Conservation (phyloP, 352 stramenopile genomes). For the Lagenidium giganteum region DNA sequence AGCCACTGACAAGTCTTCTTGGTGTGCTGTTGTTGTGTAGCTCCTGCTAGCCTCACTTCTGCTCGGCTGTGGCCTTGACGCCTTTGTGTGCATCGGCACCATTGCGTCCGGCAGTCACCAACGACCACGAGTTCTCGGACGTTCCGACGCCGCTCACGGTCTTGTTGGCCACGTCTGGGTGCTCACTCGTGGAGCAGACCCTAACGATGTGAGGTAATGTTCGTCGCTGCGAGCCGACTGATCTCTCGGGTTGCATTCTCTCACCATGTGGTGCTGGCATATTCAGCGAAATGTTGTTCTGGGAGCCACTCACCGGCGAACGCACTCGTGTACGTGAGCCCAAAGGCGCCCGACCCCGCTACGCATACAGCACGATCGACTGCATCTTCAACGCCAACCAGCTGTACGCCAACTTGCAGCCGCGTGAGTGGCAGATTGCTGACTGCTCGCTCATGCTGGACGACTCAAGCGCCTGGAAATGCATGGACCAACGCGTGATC, state of each 20-base stretch:
- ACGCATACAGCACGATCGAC: conserved; percentile 66
- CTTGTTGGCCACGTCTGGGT: conserved; percentile 79
- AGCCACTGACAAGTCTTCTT: no score
- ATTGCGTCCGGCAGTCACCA: conserved; percentile 36
- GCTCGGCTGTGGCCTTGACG: conserved; percentile 84
- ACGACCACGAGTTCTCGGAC: no score
- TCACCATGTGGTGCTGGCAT: not conserved
- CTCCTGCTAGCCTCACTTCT: conserved; percentile 83
- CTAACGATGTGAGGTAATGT: conserved; percentile 12
- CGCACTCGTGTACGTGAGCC: conserved; percentile 23
- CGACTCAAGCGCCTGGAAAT: conserved; percentile 56
- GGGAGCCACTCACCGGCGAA: conserved; percentile 71
- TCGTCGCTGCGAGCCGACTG: no score
- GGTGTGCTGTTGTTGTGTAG: conserved; percentile 29
- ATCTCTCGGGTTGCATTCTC: not conserved
- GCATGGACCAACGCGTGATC: conserved; percentile 44
- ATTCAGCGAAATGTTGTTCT: conserved; percentile 40
- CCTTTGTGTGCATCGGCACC: conserved; percentile 84
- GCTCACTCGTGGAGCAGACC: conserved; percentile 32
- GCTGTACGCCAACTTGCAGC: conserved; percentile 79
- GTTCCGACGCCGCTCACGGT: no score
- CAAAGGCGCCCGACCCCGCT: conserved; percentile 12
- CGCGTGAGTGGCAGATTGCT: conserved; percentile 30
- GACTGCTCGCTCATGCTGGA: conserved; percentile 56
- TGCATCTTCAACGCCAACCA: conserved; percentile 75